Percentiles rank a stretch among this genome's conserved stretches.
phyloP scores from a whole-genome alignment of 1,284 basidiomycete genomes.

The Abortiporus biennis region DNA sequence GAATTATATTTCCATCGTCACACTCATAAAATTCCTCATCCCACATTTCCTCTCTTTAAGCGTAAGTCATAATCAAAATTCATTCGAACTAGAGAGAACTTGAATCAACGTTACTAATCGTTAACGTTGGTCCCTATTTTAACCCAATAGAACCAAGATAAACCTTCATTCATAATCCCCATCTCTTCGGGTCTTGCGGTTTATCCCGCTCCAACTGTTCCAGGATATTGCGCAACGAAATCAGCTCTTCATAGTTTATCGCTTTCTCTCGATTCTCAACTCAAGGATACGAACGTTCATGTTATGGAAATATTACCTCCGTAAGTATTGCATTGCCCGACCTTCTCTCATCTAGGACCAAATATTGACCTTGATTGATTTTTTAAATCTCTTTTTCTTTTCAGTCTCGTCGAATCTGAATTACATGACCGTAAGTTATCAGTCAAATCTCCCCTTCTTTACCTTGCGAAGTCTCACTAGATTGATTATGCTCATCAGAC shows the following conservation, averaged over 20 bases:
- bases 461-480: conserved; percentile 1
- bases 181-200: conserved; percentile 50
- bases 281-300: conserved; percentile 44
- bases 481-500: conserved; percentile 32
- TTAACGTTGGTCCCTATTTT: background rate
- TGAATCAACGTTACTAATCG: background rate
- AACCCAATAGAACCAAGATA: conserved; percentile 29
- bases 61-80: too few species aligned
- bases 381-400: background rate
- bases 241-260: conserved; percentile 55
- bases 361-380: too few species aligned
- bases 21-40: conserved; percentile 42
- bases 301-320: conserved; percentile 59
- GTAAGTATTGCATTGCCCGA: conserved; percentile 28
- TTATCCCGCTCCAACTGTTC: conserved; percentile 33
- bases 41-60: conserved; percentile 51
- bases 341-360: conserved; percentile 1
- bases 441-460: too few species aligned
- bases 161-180: conserved; percentile 43
- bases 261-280: conserved; percentile 41
- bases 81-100: background rate
- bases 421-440: conserved; percentile 48
- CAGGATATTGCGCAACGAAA: conserved; percentile 56
- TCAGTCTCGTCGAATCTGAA: conserved; percentile 57
- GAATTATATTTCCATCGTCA: conserved; percentile 52